phyloP scores from a whole-genome alignment of 176 grass and related monocot species.

The maize (Zea mays) region DNA sequence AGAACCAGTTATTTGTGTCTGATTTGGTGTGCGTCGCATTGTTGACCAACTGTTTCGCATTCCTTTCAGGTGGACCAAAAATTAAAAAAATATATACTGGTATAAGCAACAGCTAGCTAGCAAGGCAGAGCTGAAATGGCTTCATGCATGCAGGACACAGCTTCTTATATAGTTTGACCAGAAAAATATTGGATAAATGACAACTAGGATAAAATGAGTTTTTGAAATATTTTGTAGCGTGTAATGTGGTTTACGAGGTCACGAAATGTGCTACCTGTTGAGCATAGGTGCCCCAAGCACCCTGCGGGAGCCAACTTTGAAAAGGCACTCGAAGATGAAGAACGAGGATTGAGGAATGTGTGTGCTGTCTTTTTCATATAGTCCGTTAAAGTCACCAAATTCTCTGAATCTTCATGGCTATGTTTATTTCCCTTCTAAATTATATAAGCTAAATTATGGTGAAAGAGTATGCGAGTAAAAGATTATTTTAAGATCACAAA shows the following conservation, averaged over 20 bases:
- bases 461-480: no score
- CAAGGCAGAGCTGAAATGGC: conserved; percentile 14
- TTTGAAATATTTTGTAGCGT: background rate
- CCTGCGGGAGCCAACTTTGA: conserved; percentile 24
- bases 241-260: conserved; percentile 16
- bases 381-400: background rate
- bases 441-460: no score
- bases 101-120: conserved; percentile 3
- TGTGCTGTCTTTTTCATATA: background rate
- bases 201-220: background rate
- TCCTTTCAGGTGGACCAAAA: background rate
- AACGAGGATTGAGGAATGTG: background rate
- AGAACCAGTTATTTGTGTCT: background rate
- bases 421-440: background rate
- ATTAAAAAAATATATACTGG: background rate
- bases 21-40: background rate
- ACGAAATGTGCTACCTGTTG: background rate
- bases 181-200: background rate
- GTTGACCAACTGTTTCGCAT: background rate
- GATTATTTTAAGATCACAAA: no score
- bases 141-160: conserved; percentile 24
- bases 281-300: conserved; percentile 11
- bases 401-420: background rate
- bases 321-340: background rate
- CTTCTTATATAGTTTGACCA: conserved; percentile 5